Evolutionary conservation across 768 basidiomycete genomes (phyloP).

Genomic region (Tylopilus vinaceipallidus): DNA sequence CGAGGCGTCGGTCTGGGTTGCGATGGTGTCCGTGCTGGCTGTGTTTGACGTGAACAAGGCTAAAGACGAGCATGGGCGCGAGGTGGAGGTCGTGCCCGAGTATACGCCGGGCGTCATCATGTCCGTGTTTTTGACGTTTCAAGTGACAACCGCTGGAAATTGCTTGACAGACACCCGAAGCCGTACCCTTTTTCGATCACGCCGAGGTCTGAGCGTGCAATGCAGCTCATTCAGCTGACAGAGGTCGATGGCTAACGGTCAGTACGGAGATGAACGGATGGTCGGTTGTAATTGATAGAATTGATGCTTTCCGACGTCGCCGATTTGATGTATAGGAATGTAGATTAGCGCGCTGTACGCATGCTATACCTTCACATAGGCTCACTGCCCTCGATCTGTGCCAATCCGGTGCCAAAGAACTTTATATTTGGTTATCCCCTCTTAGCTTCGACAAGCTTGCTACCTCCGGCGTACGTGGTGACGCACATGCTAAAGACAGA

Average conservation of each 20-base stretch:
- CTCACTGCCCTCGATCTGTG: background rate
- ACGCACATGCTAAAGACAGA: conserved; percentile 5
- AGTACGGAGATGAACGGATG: background rate
- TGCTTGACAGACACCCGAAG: conserved; percentile 11
- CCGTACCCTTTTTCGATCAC: conserved; percentile 21
- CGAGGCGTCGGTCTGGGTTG: conserved; percentile 25
- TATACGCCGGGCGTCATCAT: conserved; percentile 28
- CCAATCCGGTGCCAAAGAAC: background rate
- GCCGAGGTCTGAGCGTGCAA: conserved; percentile 12
- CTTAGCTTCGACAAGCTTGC: background rate
- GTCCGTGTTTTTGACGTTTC: conserved; percentile 12
- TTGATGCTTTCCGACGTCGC: background rate
- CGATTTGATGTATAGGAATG: background rate
- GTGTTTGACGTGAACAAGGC: conserved; percentile 31
- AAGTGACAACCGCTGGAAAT: background rate
- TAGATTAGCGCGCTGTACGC: background rate
- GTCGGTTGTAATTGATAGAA: background rate
- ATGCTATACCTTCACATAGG: too few relatives aligned
- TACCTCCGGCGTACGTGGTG: background rate
- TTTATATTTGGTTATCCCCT: background rate
- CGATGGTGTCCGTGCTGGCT: conserved; percentile 25
- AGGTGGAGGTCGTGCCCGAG: conserved; percentile 24
- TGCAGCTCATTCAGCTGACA: conserved; percentile 15
- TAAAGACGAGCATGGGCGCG: conserved; percentile 30
- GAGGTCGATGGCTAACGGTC: background rate